A percentile compares a stretch with the other conserved stretches of the same genome.
These are phyloP conservation scores for Talaromyces rugulosus DNA, from an alignment of 2,329 filamentous ascomycete species.

Conservation along the genomic window DNA sequence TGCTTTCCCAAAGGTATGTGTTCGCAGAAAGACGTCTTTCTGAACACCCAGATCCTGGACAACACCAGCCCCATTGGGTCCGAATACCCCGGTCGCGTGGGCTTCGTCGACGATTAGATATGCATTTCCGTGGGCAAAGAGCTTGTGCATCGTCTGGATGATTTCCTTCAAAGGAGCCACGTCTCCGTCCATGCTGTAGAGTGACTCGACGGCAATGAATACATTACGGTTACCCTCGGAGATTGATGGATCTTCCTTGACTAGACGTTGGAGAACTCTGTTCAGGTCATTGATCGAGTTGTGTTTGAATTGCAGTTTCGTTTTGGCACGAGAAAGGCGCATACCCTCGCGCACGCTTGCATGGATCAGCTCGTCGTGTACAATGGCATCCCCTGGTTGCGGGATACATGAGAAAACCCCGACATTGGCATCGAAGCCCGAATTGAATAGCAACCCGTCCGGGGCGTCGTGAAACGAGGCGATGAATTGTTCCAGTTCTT, in stretches of 20 bases:
- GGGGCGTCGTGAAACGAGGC: constrained; percentile 58
- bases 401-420: constrained; percentile 60
- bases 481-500: constrained; percentile 56
- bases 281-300: constrained; percentile 40
- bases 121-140: constrained; percentile 54
- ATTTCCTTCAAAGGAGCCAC: constrained; percentile 61
- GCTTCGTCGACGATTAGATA: constrained; percentile 56
- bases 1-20: constrained; percentile 54
- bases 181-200: constrained; percentile 85
- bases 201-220: constrained; percentile 65
- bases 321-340: constrained; percentile 56
- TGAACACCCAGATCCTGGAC: constrained; percentile 50
- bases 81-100: constrained; percentile 51
- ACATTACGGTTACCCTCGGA: constrained; percentile 42
- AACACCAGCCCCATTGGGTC: constrained; percentile 46
- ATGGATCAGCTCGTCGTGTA: constrained; percentile 74
- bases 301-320: constrained; percentile 44
- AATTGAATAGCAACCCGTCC: constrained; percentile 58
- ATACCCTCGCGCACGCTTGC: constrained; percentile 77
- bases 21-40: constrained; percentile 44
- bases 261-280: constrained; percentile 30
- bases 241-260: constrained; percentile 30
- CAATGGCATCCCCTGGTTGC: constrained; percentile 57
- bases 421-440: constrained; percentile 64
- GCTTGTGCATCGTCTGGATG: constrained; percentile 52